Base-by-base conservation (phyloP, 306 rosid genomes). In the Ceratonia siliqua region DNA sequence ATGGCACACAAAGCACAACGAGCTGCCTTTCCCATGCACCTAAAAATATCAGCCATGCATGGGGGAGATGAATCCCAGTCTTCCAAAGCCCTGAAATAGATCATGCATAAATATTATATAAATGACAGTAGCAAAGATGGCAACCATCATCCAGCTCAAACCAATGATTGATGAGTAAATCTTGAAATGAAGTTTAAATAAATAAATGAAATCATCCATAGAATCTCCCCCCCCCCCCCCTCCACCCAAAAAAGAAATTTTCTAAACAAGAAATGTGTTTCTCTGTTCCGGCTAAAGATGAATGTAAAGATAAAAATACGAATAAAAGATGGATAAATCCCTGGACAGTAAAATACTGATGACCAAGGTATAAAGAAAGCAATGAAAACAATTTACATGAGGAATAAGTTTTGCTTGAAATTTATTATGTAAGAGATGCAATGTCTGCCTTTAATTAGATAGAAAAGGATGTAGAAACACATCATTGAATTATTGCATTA, bases 1-100 rank as follows among this genome's bases (percentile, higher is more conserved):
- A 94, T 87, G 62, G 96, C 97, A 66, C 84, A 87, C 74, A 94
- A 79, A 39, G 95, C 88, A 58, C 76, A 82, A 48, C 89, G 96
- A 75, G 97, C 89, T 2, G 86, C 99, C 88, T 87, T 94, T 67
- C 99, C 99, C 97, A 94, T 90, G 81, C 96, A 94, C 86, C 96
- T 84, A 74, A 87, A 94, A 25, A 85, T 76, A 73, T 94, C 99
- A 63, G 93, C 86, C 97, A 92, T 86, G 73, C 99, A 87, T 5
- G 99, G 99, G 11, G 99, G 99, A 36, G 95, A 92, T 28, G 92
- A 92, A 80, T 94, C 96, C 86, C 93, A 92, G 80, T 92, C 97
- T 85, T 94, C 99, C 83, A 92, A 72, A 49, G 93, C 89, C 91
- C 99, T 94, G 82, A 83, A 88, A 78, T 68, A 82, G 59, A n/a